A percentile compares a stretch with the other conserved stretches of the same genome.
These are phyloP conservation scores for Neopestalotiopsis sp. DNA, from an alignment of 2,329 filamentous ascomycete species.

Conservation along the genomic window DNA sequence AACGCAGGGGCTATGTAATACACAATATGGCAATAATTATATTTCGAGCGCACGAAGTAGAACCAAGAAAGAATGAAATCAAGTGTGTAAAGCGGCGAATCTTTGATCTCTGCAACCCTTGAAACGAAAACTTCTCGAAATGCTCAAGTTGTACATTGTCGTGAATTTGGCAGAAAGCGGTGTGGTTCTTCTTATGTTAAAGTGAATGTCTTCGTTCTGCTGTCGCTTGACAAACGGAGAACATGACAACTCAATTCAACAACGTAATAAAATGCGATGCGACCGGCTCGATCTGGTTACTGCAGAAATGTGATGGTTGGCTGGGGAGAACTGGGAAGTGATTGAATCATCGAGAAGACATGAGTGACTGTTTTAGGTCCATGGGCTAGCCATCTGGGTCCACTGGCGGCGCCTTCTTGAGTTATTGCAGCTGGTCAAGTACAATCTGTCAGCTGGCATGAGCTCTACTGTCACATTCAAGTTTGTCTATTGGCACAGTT, in stretches of 20 bases:
- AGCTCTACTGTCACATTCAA: background rate
- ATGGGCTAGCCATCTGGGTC: background rate
- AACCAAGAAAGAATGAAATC: background rate
- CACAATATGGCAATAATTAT: background rate
- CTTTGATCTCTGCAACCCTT: background rate
- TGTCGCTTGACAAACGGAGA: background rate
- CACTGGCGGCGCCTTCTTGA: background rate
- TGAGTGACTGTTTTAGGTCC: background rate
- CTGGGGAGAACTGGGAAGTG: slow-evolving; percentile 7
- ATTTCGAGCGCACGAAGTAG: background rate
- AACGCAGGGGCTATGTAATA: background rate
- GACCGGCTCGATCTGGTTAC: background rate
- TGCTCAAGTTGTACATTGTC: background rate
- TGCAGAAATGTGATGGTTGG: background rate
- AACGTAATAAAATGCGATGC: background rate
- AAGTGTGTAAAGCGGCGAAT: background rate
- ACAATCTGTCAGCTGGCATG: background rate
- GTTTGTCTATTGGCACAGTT: background rate
- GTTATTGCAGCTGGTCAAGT: background rate
- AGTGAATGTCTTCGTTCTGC: background rate
- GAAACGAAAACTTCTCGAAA: background rate
- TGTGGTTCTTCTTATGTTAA: background rate
- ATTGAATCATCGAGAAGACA: slow-evolving; percentile 12
- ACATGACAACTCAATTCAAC: background rate
- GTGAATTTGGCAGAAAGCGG: background rate